These are phyloP conservation scores for Pyricularia grisea DNA, from an alignment of 2,329 filamentous ascomycete genomes.

Conservation along the genomic window DNA sequence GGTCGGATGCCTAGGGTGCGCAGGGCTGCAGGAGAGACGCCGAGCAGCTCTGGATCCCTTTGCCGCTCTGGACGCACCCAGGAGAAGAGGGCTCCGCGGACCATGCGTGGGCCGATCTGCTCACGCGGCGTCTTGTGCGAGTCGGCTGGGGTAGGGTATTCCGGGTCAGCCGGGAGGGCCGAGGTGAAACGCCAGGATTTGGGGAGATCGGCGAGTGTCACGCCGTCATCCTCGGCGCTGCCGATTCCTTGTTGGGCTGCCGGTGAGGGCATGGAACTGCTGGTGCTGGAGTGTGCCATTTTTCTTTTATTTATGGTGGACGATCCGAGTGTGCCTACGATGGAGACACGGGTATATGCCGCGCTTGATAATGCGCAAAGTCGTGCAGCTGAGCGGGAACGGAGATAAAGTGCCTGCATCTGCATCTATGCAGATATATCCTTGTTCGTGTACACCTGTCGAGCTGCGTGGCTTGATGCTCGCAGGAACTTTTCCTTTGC, in stretches of 20 bases:
- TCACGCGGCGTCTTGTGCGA: constrained; percentile 76
- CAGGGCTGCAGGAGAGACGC: constrained; percentile 70
- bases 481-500: neutral
- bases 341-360: neutral
- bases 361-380: neutral
- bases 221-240: constrained; percentile 13
- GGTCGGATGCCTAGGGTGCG: constrained; percentile 67
- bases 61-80: constrained; percentile 76
- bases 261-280: neutral
- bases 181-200: constrained; percentile 58
- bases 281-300: neutral
- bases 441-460: neutral
- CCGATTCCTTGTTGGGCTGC: neutral
- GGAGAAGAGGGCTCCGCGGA: constrained; percentile 78
- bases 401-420: neutral
- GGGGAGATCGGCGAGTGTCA: constrained; percentile 44
- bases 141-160: constrained; percentile 68
- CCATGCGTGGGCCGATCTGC: constrained; percentile 68
- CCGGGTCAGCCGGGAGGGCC: constrained; percentile 64
- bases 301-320: neutral
- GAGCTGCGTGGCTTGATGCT: neutral
- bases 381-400: neutral
- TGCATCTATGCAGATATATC: neutral
- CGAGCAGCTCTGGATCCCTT: constrained; percentile 67
- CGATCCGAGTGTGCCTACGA: neutral